These are phyloP conservation scores for Striga asiatica DNA, from an alignment of 257 asterid species.

Conservation along the genomic window DNA sequence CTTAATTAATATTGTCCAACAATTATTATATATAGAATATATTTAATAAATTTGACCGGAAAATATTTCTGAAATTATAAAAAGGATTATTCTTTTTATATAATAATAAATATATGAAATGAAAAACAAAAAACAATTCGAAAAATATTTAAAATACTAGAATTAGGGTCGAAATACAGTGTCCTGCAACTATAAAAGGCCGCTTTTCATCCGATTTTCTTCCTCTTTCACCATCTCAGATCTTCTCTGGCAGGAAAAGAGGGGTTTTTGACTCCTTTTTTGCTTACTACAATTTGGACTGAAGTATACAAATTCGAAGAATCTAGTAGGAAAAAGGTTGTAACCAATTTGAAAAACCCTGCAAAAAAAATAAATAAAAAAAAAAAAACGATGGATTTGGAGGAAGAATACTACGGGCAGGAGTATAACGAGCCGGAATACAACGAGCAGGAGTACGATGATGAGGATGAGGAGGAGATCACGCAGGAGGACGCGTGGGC, in stretches of 20 bases:
- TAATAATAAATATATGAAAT: too few relatives aligned
- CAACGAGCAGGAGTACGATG: constrained; percentile 25
- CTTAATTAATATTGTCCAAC: too few relatives aligned
- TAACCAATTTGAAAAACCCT: not conserved
- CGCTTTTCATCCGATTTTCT: not conserved
- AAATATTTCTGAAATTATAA: too few relatives aligned
- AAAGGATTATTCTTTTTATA: too few relatives aligned
- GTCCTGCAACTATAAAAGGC: constrained; percentile 5
- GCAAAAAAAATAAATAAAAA: too few relatives aligned
- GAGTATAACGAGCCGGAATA: constrained; percentile 41
- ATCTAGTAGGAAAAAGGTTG: not conserved
- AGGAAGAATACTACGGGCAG: constrained; percentile 42
- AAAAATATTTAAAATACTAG: too few relatives aligned
- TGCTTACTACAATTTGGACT: constrained; percentile 5
- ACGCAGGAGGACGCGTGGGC: constrained; percentile 99
- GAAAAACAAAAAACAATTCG: too few relatives aligned
- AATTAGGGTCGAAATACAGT: not conserved
- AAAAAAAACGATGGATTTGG: constrained; percentile 61
- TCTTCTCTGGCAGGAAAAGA: not conserved
- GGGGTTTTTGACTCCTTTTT: not conserved
- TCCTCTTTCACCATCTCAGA: not conserved
- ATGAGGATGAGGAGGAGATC: constrained; percentile 61
- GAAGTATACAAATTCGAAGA: not conserved
- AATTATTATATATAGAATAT: too few relatives aligned
- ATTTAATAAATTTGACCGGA: too few relatives aligned